phyloP scores from a whole-genome alignment of 2,329 filamentous ascomycete species.

The Basipetospora chlamydospora region DNA sequence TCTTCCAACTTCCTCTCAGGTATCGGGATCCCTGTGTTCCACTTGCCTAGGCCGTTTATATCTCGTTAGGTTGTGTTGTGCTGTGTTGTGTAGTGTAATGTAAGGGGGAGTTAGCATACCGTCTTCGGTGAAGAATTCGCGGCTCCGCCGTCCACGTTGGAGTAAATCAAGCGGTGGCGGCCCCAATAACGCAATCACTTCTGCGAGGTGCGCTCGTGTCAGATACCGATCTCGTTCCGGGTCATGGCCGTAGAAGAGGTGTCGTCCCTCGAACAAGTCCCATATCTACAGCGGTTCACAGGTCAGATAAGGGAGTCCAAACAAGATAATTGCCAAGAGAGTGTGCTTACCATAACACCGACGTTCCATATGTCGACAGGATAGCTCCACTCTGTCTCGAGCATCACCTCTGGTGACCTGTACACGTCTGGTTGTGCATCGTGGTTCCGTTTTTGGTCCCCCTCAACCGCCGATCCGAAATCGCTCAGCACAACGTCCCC shows the following conservation, averaged over 20 bases:
- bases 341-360: conserved; percentile 12
- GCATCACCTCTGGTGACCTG: conserved; percentile 16
- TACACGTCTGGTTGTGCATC: conserved; percentile 17
- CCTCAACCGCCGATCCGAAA: conserved; percentile 15
- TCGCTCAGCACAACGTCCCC: conserved; percentile 14
- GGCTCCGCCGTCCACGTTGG: conserved; percentile 8
- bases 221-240: conserved; percentile 11
- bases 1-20: conserved; percentile 6
- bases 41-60: conserved; percentile 6
- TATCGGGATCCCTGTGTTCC: conserved; percentile 9
- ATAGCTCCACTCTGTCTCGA: conserved; percentile 16
- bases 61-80: neutral
- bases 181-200: conserved; percentile 16
- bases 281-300: conserved; percentile 9
- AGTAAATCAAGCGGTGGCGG: conserved; percentile 14
- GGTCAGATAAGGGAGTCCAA: neutral
- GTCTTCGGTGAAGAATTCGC: conserved; percentile 11
- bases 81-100: too few relatives aligned
- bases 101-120: conserved; percentile 6
- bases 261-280: conserved; percentile 15
- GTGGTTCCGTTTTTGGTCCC: conserved; percentile 12
- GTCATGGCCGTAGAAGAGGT: conserved; percentile 11
- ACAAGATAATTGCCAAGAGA: neutral
- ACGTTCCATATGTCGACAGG: conserved; percentile 15
- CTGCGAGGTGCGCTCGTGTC: conserved; percentile 13